Evolutionary conservation across 805 yeast species (phyloP).

Genomic region (Myxozyma neglecta): DNA sequence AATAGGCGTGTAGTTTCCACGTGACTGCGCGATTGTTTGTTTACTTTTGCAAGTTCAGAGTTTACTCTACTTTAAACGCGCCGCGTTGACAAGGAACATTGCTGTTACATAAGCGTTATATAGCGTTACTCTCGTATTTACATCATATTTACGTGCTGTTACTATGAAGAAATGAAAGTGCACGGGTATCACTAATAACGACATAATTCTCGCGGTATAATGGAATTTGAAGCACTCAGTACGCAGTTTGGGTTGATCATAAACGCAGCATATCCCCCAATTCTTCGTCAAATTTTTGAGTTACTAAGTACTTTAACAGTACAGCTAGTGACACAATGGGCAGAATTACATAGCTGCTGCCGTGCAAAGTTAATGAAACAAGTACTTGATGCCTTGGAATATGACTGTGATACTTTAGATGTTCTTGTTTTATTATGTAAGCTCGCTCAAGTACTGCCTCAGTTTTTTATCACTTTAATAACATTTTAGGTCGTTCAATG

Average conservation of each 20-base stretch:
- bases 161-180: too few species aligned
- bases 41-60: neutral
- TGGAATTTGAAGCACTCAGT: neutral
- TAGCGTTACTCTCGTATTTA: too few species aligned
- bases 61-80: too few species aligned
- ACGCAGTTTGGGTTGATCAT: neutral
- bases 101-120: too few species aligned
- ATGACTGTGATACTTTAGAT: neutral
- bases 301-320: neutral
- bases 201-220: neutral
- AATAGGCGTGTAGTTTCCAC: neutral
- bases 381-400: neutral
- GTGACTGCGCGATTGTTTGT: neutral
- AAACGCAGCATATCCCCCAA: neutral
- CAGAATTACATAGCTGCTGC: neutral
- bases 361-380: neutral
- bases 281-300: neutral
- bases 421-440: conserved; percentile 1
- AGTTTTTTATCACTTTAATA: too few species aligned
- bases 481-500: too few species aligned
- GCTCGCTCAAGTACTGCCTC: neutral
- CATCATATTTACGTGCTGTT: too few species aligned
- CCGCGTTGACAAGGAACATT: too few species aligned
- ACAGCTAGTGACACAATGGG: neutral
- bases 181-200: neutral